Evolutionary conservation across 495 filamentous ascomycete species (phyloP), one percentile per base, ranked within the genome.

Genomic region (Aspergillus ellipticus): DNA sequence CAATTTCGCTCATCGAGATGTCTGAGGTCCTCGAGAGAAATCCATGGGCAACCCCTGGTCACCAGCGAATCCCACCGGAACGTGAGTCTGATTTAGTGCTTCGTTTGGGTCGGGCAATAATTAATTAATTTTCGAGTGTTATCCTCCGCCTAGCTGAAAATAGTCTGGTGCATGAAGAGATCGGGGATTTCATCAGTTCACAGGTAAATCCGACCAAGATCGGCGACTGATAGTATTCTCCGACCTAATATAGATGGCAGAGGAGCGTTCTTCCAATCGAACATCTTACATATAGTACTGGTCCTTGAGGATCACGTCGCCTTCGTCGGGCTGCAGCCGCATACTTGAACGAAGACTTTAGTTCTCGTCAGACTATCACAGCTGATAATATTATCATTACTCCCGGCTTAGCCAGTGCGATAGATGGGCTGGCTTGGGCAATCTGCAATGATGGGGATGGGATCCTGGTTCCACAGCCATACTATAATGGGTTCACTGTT

Each of bases 401-500:
- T 2, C 54, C 66, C 2, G 76, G 76, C 6, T 59, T 74, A 0
- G 74, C 74, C 7, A 58, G 58, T 19, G 35, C 73, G 0, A 65
- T 69, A 22, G 73, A 78, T 37, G 62, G 61, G 28, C 50, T 70
- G 13, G 67, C 73, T 11, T 63, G 66, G 29, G 50, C 63, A 4
- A 63, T 74, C 8, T 65, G 65, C 10, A 63, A 76, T 49, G 56
- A 50, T 0, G 66, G 65, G 2, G 74, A 79, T 49, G 68, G 65
- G 0, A 66, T 78, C 41, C 16, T 79, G 28, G 49, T 78, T 20
- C 66, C 66, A 7, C 54, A 53, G 9, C 75, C 74, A 19, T 55
- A 73, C 7, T 79, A 79, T 54, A 67, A 66, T 35, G 59, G 61
- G 15, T 77, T 79, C 51, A 52, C 47, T 26, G 21, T 61, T 20